Percentiles rank a stretch among this genome's conserved stretches.
These are phyloP conservation scores for Cornus controversa DNA, from an alignment of 148 eudicot genomes.

Conservation along the genomic window DNA sequence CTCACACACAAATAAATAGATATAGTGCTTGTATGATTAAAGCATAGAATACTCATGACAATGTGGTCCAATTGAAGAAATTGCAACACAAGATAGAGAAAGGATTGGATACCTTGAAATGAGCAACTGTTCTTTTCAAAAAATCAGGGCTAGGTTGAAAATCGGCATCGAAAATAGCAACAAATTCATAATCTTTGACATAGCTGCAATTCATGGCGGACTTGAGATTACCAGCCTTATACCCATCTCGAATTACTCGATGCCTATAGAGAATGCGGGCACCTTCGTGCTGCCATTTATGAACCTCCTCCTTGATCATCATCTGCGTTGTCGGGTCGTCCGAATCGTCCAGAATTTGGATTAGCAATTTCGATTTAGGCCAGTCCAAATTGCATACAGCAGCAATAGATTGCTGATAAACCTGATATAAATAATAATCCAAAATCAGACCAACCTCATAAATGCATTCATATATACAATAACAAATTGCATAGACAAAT, in stretches of 20 bases:
- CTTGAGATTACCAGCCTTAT: constrained; percentile 97
- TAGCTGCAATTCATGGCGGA: constrained; percentile 95
- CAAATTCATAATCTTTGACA: constrained; percentile 94
- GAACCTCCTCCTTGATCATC: constrained; percentile 84
- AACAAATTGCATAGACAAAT: background rate
- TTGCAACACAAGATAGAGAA: background rate
- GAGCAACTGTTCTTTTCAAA: constrained; percentile 68
- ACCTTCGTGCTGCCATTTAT: constrained; percentile 78
- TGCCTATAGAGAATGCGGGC: constrained; percentile 86
- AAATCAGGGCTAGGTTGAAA: constrained; percentile 85
- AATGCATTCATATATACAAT: constrained; percentile 1
- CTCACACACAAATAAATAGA: background rate
- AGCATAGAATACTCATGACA: background rate
- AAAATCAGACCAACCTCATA: background rate
- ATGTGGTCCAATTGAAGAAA: background rate
- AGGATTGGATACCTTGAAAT: constrained; percentile 68
- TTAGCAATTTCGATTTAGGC: constrained; percentile 76
- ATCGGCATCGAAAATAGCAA: constrained; percentile 96
- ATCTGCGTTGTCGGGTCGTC: constrained; percentile 72
- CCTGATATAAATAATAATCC: constrained; percentile 40
- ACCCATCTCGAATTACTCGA: constrained; percentile 78
- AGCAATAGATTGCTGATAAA: constrained; percentile 90
- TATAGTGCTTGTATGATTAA: background rate
- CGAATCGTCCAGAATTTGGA: constrained; percentile 90
- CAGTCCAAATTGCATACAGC: constrained; percentile 94